Conservation (phyloP, 2,329 filamentous ascomycete species). For the Ceratocystis ficicola region DNA sequence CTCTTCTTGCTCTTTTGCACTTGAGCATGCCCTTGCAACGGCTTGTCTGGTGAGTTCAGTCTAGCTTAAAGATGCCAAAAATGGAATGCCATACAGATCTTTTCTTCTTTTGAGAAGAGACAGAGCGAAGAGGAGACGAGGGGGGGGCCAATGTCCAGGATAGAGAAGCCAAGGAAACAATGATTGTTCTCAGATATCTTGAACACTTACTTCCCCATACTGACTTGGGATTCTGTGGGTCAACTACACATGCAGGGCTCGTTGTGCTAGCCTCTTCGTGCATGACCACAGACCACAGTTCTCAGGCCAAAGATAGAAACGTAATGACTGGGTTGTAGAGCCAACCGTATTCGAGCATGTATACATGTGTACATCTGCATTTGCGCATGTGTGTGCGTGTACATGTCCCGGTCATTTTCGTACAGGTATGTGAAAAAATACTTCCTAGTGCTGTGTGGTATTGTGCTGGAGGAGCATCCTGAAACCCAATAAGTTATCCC, state of each 20-base stretch:
- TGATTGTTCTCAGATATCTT: slow-evolving; percentile 5
- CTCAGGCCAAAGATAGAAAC: slow-evolving; percentile 6
- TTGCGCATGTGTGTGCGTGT: background rate
- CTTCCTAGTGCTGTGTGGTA: background rate
- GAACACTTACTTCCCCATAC: slow-evolving; percentile 1
- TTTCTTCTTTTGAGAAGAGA: background rate
- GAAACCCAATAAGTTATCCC: slow-evolving; percentile 3
- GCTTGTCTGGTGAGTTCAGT: background rate
- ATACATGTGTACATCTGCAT: background rate
- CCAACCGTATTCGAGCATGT: background rate
- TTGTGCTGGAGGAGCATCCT: slow-evolving; percentile 2
- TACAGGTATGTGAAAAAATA: slow-evolving; percentile 1
- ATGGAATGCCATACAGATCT: background rate
- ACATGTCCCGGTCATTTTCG: background rate
- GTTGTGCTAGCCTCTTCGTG: slow-evolving; percentile 1
- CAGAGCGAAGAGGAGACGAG: background rate
- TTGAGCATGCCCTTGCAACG: background rate
- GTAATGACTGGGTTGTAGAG: background rate
- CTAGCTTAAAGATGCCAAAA: background rate
- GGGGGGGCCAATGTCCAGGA: background rate
- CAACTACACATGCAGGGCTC: background rate
- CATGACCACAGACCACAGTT: background rate
- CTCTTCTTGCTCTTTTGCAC: background rate
- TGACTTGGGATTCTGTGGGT: background rate
- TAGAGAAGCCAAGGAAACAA: background rate